A percentile compares a stretch with the other conserved stretches of the same genome.
Conservation (phyloP, 768 basidiomycete genomes). For the Auricularia auricula-judae region DNA sequence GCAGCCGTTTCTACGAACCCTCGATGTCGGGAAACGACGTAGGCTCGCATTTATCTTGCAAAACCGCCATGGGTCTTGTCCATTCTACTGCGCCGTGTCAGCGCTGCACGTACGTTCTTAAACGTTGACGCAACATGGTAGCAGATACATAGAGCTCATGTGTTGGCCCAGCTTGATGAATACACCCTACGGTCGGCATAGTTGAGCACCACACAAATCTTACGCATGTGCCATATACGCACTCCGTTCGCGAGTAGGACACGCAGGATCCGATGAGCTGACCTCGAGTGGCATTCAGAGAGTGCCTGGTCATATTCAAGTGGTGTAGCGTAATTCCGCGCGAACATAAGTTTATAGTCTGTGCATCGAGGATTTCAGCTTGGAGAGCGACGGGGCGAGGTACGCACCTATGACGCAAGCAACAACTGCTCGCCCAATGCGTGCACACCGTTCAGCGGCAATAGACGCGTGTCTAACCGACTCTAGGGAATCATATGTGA, state of each 20-base stretch:
- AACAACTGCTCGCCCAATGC: constrained; percentile 46
- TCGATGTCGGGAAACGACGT: constrained; percentile 74
- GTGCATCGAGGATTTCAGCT: constrained; percentile 17
- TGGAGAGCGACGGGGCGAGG: too few relatives aligned
- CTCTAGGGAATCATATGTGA: constrained; percentile 55
- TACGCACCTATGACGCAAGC: constrained; percentile 18
- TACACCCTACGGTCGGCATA: constrained; percentile 31
- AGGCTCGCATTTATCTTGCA: constrained; percentile 91
- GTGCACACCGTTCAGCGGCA: constrained; percentile 67
- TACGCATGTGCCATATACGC: constrained; percentile 11
- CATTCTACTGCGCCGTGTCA: constrained; percentile 38
- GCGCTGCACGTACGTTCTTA: constrained; percentile 13
- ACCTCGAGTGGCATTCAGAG: constrained; percentile 75
- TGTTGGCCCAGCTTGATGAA: constrained; percentile 89
- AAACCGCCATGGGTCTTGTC: constrained; percentile 43
- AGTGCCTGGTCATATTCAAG: constrained; percentile 42
- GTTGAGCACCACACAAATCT: neutral
- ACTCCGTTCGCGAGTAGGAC: constrained; percentile 87
- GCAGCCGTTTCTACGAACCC: constrained; percentile 38
- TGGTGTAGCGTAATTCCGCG: constrained; percentile 37
- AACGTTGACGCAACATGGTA: constrained; percentile 7
- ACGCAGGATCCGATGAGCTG: constrained; percentile 64
- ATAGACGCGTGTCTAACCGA: constrained; percentile 67
- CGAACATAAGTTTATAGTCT: constrained; percentile 64
- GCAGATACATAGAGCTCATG: constrained; percentile 54